Percentiles rank a stretch among this genome's conserved stretches.
These are phyloP conservation scores for Pecoramyces ruminantium DNA, from an alignment of 192 early-diverging fungal species.

Conservation along the genomic window DNA sequence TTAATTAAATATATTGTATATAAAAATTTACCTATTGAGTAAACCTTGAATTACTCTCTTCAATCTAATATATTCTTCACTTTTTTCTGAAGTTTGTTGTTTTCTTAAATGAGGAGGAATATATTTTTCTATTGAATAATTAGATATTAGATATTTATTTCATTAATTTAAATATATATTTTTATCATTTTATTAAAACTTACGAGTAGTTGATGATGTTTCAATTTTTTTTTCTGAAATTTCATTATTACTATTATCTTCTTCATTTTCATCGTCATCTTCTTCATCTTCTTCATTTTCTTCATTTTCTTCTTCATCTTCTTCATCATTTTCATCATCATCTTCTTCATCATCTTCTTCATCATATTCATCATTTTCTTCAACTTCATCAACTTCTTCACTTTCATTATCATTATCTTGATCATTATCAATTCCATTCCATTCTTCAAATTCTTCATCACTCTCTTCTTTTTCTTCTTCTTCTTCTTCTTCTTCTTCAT, in stretches of 20 bases:
- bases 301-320: not conserved
- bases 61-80: slow-evolving; percentile 55
- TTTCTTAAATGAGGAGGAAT: slow-evolving; percentile 75
- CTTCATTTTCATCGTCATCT: not conserved
- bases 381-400: not conserved
- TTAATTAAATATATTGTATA: not conserved
- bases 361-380: not conserved
- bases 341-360: slow-evolving; percentile 12
- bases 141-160: too few species aligned
- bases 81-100: slow-evolving; percentile 22
- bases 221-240: slow-evolving; percentile 7
- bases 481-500: slow-evolving; percentile 10
- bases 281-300: not conserved
- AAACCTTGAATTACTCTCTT: slow-evolving; percentile 71
- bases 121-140: slow-evolving; percentile 42
- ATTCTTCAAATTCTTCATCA: slow-evolving; percentile 9
- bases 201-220: not conserved
- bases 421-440: slow-evolving; percentile 4
- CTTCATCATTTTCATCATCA: slow-evolving; percentile 1
- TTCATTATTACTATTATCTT: slow-evolving; percentile 2
- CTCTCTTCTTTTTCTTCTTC: slow-evolving; percentile 6
- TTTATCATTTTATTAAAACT: too few species aligned
- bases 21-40: slow-evolving; percentile 43
- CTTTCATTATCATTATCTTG: slow-evolving; percentile 4
- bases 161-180: too few species aligned